phyloP scores from a whole-genome alignment of 768 basidiomycete genomes.

The Lactarius deliciosus region DNA sequence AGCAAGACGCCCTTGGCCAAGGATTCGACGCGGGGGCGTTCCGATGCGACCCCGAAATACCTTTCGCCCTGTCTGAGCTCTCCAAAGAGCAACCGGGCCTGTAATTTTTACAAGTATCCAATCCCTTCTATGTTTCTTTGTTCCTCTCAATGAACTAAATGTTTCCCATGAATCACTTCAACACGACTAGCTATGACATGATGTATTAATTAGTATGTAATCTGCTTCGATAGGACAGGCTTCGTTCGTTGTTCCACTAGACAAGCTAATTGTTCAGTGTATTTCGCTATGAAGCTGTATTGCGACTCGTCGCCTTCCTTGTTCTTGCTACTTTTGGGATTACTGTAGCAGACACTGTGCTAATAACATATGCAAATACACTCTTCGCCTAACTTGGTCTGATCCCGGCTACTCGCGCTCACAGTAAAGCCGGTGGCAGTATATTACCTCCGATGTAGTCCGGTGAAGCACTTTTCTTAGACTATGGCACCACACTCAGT shows the following conservation, averaged over 20 bases:
- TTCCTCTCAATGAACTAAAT: not conserved
- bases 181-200: conserved; percentile 17
- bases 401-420: conserved; percentile 4
- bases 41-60: conserved; percentile 73
- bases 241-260: conserved; percentile 23
- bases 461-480: conserved; percentile 1
- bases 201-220: conserved; percentile 24
- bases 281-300: conserved; percentile 19
- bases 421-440: conserved; percentile 6
- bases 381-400: not conserved
- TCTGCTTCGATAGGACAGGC: conserved; percentile 8
- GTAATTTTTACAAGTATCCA: conserved; percentile 10
- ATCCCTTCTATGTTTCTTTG: conserved; percentile 3
- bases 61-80: conserved; percentile 56
- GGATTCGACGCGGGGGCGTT: conserved; percentile 74
- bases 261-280: conserved; percentile 15
- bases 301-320: not conserved
- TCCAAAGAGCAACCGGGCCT: conserved; percentile 10
- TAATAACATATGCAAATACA: conserved; percentile 2
- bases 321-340: conserved; percentile 12
- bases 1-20: conserved; percentile 49
- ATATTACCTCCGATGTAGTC: not conserved
- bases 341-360: conserved; percentile 11
- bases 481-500: conserved; percentile 66
- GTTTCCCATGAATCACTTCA: conserved; percentile 11